A percentile compares a stretch with the other conserved stretches of the same genome.
phyloP scores from a whole-genome alignment of 2,329 filamentous ascomycete species.

The Aspergillus sp. region DNA sequence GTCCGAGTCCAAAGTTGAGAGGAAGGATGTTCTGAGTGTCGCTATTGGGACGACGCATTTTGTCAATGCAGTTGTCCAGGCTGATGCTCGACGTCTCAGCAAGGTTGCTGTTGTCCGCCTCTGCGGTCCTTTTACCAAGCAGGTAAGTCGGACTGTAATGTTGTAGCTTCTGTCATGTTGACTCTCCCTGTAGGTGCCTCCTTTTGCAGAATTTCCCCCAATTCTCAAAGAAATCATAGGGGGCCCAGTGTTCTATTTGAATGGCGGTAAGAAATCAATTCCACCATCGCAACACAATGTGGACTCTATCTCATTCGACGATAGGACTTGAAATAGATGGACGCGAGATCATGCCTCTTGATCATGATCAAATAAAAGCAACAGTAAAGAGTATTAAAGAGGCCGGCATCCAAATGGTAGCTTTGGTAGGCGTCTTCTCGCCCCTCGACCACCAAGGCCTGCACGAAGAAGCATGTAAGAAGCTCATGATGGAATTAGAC shows the following conservation, averaged over 20 bases:
- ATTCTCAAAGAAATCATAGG: slow-evolving; percentile 43
- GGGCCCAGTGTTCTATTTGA: slow-evolving; percentile 44
- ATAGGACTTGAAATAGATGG: slow-evolving; percentile 42
- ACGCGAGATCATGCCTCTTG: slow-evolving; percentile 8
- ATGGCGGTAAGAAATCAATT: slow-evolving; percentile 28
- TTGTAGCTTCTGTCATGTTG: neutral
- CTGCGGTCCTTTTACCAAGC: slow-evolving; percentile 42
- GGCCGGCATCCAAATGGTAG: slow-evolving; percentile 42
- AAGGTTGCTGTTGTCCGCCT: slow-evolving; percentile 51
- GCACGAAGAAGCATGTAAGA: slow-evolving; percentile 8
- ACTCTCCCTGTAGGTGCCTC: slow-evolving; percentile 36
- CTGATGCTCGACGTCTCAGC: slow-evolving; percentile 45
- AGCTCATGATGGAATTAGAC: slow-evolving; percentile 3
- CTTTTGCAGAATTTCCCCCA: slow-evolving; percentile 47
- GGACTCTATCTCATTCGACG: neutral
- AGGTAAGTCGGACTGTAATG: neutral
- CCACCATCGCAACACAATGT: too few relatives aligned
- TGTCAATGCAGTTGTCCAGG: slow-evolving; percentile 48
- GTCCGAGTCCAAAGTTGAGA: slow-evolving; percentile 24
- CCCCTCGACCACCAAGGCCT: slow-evolving; percentile 48
- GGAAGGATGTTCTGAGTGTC: slow-evolving; percentile 37
- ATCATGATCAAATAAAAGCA: slow-evolving; percentile 11
- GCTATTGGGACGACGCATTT: slow-evolving; percentile 52
- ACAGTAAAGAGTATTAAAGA: slow-evolving; percentile 39
- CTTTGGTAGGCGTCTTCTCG: slow-evolving; percentile 55